These are phyloP conservation scores for Achaetomiella virescens DNA, from an alignment of 495 filamentous ascomycete genomes.

Conservation along the genomic window DNA sequence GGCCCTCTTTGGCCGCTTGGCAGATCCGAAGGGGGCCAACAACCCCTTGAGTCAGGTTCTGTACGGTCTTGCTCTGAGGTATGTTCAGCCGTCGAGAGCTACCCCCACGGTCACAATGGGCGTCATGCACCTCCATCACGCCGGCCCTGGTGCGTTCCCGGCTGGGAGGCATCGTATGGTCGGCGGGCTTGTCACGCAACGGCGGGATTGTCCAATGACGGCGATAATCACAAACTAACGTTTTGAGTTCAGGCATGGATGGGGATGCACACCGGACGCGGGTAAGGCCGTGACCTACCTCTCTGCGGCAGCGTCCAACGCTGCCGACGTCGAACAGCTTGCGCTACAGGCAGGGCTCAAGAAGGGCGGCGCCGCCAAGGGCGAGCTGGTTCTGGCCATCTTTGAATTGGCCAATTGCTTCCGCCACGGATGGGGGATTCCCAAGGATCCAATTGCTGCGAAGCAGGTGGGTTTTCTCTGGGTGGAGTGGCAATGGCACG, in stretches of 20 bases:
- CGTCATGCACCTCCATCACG: not conserved
- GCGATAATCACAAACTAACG: constrained; percentile 11
- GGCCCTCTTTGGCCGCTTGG: constrained; percentile 76
- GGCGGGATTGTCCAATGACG: constrained; percentile 15
- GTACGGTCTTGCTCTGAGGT: constrained; percentile 91
- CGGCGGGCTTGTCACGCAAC: constrained; percentile 13
- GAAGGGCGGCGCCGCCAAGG: constrained; percentile 91
- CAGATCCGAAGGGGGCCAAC: constrained; percentile 76
- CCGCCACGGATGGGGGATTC: constrained; percentile 91
- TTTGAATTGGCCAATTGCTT: constrained; percentile 95
- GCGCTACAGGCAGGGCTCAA: constrained; percentile 81
- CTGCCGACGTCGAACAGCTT: constrained; percentile 74
- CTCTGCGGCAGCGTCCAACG: constrained; percentile 83
- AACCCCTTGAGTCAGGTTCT: constrained; percentile 94
- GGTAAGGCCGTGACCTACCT: constrained; percentile 73
- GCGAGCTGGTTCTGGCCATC: constrained; percentile 94
- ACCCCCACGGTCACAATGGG: not conserved
- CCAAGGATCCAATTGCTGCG: constrained; percentile 81
- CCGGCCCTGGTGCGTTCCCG: not conserved
- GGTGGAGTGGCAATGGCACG: not conserved
- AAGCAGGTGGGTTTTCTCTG: constrained; percentile 43
- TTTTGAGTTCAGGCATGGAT: constrained; percentile 68
- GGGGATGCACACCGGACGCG: constrained; percentile 74
- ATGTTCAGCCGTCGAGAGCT: constrained; percentile 27
- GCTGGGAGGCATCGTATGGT: constrained; percentile 13